Conservation (phyloP, 768 basidiomycete species). For the Tricholoma sp. region DNA sequence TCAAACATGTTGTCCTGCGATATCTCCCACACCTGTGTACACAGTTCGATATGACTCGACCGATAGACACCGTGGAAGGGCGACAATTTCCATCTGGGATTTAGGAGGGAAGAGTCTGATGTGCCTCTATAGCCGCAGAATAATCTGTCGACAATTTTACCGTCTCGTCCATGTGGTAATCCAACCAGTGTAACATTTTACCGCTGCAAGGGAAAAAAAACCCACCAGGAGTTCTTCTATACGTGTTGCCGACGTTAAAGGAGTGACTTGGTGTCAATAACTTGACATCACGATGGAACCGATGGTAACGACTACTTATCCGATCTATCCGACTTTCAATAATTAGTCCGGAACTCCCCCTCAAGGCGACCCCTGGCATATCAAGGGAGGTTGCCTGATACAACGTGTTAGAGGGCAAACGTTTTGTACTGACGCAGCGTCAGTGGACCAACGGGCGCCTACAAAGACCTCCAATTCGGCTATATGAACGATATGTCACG, state of each 20-base stretch:
- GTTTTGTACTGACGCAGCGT: not conserved
- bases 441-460: slow-evolving; percentile 10
- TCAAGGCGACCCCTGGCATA: not conserved
- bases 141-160: too few species aligned
- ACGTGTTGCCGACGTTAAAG: not conserved
- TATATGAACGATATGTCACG: too few species aligned
- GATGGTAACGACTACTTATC: not conserved
- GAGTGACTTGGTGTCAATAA: not conserved
- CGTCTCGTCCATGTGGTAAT: not conserved
- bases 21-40: too few species aligned
- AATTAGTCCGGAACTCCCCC: not conserved
- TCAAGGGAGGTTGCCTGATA: not conserved
- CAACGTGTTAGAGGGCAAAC: not conserved
- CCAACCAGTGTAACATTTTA: not conserved
- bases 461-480: not conserved
- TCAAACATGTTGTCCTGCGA: too few species aligned
- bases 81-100: too few species aligned
- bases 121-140: too few species aligned
- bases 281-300: not conserved
- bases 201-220: not conserved
- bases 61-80: too few species aligned
- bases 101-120: too few species aligned
- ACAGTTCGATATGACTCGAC: too few species aligned
- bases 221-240: not conserved
- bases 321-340: not conserved